phyloP scores from a whole-genome alignment of 2,329 filamentous ascomycete genomes.

The Exophiala spinifera region DNA sequence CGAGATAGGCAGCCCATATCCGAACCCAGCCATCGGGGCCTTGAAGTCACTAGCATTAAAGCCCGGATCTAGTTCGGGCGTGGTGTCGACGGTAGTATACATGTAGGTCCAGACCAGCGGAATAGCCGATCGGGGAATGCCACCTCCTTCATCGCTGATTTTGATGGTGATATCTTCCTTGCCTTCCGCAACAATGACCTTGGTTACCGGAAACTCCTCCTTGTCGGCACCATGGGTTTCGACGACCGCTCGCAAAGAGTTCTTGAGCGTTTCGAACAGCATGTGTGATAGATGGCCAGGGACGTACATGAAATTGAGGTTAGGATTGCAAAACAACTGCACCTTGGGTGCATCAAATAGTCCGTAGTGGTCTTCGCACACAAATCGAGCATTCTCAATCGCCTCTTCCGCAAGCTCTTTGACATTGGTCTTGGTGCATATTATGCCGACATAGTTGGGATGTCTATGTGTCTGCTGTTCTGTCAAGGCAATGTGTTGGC shows the following conservation, averaged over 20 bases:
- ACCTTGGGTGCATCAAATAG: slow-evolving; percentile 95
- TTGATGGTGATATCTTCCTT: slow-evolving; percentile 99
- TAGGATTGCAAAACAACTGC: slow-evolving; percentile 89
- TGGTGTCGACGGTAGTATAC: slow-evolving; percentile 98
- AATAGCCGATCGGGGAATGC: slow-evolving; percentile 87
- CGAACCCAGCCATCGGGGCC: slow-evolving; percentile 97
- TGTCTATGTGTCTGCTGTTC: slow-evolving; percentile 88
- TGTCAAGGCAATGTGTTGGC: slow-evolving; percentile 94
- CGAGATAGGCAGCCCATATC: slow-evolving; percentile 94
- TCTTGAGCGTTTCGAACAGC: slow-evolving; percentile 99
- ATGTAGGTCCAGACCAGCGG: slow-evolving; percentile 99
- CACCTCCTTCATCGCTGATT: slow-evolving; percentile 92
- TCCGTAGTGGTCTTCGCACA: slow-evolving; percentile 97
- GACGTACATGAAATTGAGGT: slow-evolving; percentile 99
- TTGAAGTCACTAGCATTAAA: slow-evolving; percentile 99
- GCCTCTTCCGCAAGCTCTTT: slow-evolving; percentile 92
- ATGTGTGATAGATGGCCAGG: slow-evolving; percentile 98
- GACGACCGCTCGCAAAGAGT: slow-evolving; percentile 93
- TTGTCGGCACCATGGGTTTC: slow-evolving; percentile 93
- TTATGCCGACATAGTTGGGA: slow-evolving; percentile 94
- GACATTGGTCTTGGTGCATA: slow-evolving; percentile 98
- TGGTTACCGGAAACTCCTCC: slow-evolving; percentile 92
- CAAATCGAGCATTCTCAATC: slow-evolving; percentile 97
- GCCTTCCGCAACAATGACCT: slow-evolving; percentile 95
- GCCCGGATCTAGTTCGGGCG: slow-evolving; percentile 89